phyloP scores from a whole-genome alignment of 306 rosid species.

The Dryas alaskensis region DNA sequence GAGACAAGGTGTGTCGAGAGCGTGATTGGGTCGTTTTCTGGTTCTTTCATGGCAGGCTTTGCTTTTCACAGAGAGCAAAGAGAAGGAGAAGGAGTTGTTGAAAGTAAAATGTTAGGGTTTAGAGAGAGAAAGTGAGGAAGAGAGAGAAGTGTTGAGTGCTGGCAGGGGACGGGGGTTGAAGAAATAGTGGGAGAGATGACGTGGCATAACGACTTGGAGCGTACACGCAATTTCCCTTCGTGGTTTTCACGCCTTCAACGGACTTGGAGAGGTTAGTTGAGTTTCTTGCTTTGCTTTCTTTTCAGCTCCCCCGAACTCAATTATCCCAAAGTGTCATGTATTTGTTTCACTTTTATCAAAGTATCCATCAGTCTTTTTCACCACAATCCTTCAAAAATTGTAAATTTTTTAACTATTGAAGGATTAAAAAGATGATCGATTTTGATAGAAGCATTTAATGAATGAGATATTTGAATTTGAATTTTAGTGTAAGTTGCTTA shows the following conservation, averaged over 20 bases:
- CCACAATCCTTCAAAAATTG: no score
- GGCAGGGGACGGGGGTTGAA: not conserved
- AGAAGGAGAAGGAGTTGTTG: not conserved
- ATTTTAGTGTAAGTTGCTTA: no score
- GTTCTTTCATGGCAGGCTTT: slow-evolving; percentile 48
- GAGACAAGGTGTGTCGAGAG: slow-evolving; percentile 30
- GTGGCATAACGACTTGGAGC: not conserved
- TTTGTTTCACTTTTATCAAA: no score
- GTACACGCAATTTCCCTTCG: not conserved
- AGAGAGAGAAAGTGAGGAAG: not conserved
- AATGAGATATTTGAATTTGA: no score
- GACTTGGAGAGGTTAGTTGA: not conserved
- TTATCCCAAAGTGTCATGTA: no score
- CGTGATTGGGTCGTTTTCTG: slow-evolving; percentile 41
- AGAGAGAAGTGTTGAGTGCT: not conserved
- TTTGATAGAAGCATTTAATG: no score
- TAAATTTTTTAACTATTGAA: no score
- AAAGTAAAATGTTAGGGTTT: slow-evolving; percentile 15
- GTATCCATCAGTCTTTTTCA: no score
- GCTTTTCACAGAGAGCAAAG: not conserved
- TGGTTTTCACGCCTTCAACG: slow-evolving; percentile 4
- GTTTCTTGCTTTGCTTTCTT: no score
- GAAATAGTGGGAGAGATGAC: not conserved
- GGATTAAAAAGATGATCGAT: no score
- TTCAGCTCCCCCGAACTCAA: no score